phyloP scores from a whole-genome alignment of 805 yeast species.

The Candida taoyuanica region DNA sequence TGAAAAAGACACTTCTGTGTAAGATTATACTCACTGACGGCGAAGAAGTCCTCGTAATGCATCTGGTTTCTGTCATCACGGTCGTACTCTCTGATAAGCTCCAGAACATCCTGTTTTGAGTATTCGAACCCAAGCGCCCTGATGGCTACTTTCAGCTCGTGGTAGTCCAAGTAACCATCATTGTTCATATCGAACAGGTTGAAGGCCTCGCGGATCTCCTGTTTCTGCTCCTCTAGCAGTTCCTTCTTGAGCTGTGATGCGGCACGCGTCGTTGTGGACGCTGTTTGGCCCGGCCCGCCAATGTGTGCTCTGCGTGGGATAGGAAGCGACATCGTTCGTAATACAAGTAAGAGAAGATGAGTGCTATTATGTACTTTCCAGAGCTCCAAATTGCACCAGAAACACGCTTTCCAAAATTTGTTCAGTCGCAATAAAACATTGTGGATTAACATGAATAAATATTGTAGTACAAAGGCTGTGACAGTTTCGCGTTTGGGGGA shows the following conservation, averaged over 20 bases:
- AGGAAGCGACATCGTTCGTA: slow-evolving; percentile 14
- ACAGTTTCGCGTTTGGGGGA: too few relatives aligned
- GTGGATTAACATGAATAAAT: too few relatives aligned
- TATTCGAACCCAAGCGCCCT: slow-evolving; percentile 90
- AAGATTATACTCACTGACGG: slow-evolving; percentile 42
- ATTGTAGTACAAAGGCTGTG: too few relatives aligned
- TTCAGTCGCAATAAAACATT: too few relatives aligned
- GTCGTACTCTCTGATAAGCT: slow-evolving; percentile 76
- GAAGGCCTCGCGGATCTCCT: slow-evolving; percentile 90
- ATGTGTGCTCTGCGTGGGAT: slow-evolving; percentile 13
- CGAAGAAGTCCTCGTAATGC: slow-evolving; percentile 76
- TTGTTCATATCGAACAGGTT: slow-evolving; percentile 86
- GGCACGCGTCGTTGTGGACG: slow-evolving; percentile 16
- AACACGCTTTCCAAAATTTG: not conserved
- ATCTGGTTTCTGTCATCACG: slow-evolving; percentile 69
- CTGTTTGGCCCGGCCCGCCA: not conserved
- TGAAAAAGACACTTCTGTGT: too few relatives aligned
- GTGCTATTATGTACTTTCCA: not conserved
- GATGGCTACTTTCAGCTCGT: slow-evolving; percentile 85
- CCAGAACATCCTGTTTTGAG: slow-evolving; percentile 67
- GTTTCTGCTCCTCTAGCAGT: slow-evolving; percentile 79
- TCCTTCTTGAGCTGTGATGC: slow-evolving; percentile 51
- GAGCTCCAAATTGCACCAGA: not conserved
- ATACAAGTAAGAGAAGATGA: too few relatives aligned
- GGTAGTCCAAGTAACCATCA: slow-evolving; percentile 87